Percentiles rank a stretch among this genome's conserved stretches.
These are phyloP conservation scores for Dictyostelium intermedium DNA, from an alignment of 78 protist species.

Conservation along the genomic window DNA sequence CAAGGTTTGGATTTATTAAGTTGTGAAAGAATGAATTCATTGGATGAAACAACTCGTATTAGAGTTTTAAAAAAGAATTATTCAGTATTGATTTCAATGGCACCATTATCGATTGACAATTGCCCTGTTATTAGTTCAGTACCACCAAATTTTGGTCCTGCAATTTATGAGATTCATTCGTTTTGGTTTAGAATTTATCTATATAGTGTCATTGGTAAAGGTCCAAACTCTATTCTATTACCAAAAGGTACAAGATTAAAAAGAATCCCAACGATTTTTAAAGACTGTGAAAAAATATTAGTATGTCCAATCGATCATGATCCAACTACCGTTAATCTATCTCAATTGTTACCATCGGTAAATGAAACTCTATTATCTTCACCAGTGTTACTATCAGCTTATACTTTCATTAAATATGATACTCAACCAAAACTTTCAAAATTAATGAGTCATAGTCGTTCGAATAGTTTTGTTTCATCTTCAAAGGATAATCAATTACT, in stretches of 20 bases:
- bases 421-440: neutral
- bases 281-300: slow-evolving; percentile 45
- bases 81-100: slow-evolving; percentile 87
- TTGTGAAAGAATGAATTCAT: slow-evolving; percentile 77
- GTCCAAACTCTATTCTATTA: slow-evolving; percentile 82
- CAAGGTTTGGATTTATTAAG: slow-evolving; percentile 68
- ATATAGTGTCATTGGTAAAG: slow-evolving; percentile 76
- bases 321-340: slow-evolving; percentile 21
- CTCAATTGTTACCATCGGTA: slow-evolving; percentile 59
- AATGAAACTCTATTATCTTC: slow-evolving; percentile 51
- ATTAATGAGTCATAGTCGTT: neutral
- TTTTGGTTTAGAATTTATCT: slow-evolving; percentile 89
- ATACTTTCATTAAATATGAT: slow-evolving; percentile 34
- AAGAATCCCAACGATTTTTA: slow-evolving; percentile 65
- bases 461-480: neutral
- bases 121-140: slow-evolving; percentile 27
- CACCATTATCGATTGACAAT: slow-evolving; percentile 83
- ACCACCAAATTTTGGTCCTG: slow-evolving; percentile 84
- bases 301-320: slow-evolving; percentile 75
- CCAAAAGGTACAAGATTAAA: slow-evolving; percentile 83
- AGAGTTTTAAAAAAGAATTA: slow-evolving; percentile 86
- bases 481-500: neutral
- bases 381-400: slow-evolving; percentile 74
- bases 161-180: slow-evolving; percentile 74
- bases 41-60: slow-evolving; percentile 67